A percentile compares a stretch with the other conserved stretches of the same genome.
These are phyloP conservation scores for Aspergillus unguis DNA, from an alignment of 2,329 filamentous ascomycete species.

Conservation along the genomic window DNA sequence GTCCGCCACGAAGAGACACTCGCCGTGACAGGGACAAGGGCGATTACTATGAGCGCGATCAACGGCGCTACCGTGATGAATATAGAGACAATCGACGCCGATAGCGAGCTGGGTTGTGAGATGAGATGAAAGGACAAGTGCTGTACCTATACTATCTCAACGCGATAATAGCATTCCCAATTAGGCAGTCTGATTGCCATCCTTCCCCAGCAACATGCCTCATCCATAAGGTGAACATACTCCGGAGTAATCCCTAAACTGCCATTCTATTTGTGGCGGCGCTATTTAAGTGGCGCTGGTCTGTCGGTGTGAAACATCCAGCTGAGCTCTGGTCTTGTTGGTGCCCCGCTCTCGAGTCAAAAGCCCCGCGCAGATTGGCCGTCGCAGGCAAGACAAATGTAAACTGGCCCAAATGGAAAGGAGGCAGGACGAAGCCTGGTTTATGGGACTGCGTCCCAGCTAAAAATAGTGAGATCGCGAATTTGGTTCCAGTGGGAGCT, in stretches of 20 bases:
- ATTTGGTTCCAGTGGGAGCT: background rate
- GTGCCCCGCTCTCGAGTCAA: slow-evolving; percentile 11
- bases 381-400: slow-evolving; percentile 8
- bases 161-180: too few relatives aligned
- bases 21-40: slow-evolving; percentile 38
- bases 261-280: slow-evolving; percentile 3
- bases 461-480: slow-evolving; percentile 17
- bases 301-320: slow-evolving; percentile 18
- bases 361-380: slow-evolving; percentile 14
- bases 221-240: slow-evolving; percentile 4
- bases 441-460: slow-evolving; percentile 6
- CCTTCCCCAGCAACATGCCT: background rate
- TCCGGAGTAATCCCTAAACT: background rate
- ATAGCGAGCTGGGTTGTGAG: background rate
- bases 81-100: slow-evolving; percentile 27
- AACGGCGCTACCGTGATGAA: slow-evolving; percentile 25
- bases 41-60: slow-evolving; percentile 35
- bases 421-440: slow-evolving; percentile 3
- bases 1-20: slow-evolving; percentile 25
- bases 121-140: background rate
- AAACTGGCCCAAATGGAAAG: background rate
- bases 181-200: too few relatives aligned
- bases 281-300: slow-evolving; percentile 7
- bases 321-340: slow-evolving; percentile 8
- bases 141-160: background rate